phyloP scores from a whole-genome alignment of 2,329 filamentous ascomycete species.

The Cadophora luteo-olivacea region DNA sequence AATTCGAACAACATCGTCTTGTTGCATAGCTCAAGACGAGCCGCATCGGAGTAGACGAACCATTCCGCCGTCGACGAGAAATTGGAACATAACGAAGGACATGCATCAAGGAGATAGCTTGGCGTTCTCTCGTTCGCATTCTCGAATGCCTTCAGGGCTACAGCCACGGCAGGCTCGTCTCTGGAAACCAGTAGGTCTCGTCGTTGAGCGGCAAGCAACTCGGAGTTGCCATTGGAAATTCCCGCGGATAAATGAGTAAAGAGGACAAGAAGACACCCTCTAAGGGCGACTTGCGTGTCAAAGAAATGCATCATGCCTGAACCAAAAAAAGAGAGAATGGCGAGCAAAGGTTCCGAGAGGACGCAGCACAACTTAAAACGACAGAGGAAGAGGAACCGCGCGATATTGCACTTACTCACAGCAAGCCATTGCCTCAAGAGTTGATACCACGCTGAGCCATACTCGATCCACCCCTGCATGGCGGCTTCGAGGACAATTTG shows the following conservation, averaged over 20 bases:
- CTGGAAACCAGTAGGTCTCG: not conserved
- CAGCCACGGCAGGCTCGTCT: not conserved
- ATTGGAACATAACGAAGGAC: not conserved
- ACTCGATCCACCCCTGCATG: not conserved
- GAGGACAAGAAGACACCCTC: not conserved
- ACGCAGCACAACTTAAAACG: not conserved
- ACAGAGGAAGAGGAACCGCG: not conserved
- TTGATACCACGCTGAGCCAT: not conserved
- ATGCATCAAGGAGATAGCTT: slow-evolving; percentile 2
- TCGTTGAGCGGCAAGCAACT: not conserved
- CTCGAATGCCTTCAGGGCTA: not conserved
- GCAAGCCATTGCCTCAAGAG: not conserved
- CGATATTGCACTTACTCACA: not conserved
- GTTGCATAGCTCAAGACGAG: slow-evolving; percentile 11
- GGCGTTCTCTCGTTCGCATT: slow-evolving; percentile 5
- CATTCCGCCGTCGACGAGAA: not conserved
- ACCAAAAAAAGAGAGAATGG: not conserved
- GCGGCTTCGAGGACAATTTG: not conserved
- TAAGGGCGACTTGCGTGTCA: not conserved
- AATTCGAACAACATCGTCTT: slow-evolving; percentile 14
- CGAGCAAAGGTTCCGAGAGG: not conserved
- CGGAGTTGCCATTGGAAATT: not conserved
- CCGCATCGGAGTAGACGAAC: slow-evolving; percentile 10
- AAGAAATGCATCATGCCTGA: not conserved
- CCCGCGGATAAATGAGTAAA: not conserved